Percentiles rank a stretch among this genome's conserved stretches.
These are phyloP conservation scores for Carex littledalei DNA, from an alignment of 176 grass and related monocot species.

Conservation along the genomic window DNA sequence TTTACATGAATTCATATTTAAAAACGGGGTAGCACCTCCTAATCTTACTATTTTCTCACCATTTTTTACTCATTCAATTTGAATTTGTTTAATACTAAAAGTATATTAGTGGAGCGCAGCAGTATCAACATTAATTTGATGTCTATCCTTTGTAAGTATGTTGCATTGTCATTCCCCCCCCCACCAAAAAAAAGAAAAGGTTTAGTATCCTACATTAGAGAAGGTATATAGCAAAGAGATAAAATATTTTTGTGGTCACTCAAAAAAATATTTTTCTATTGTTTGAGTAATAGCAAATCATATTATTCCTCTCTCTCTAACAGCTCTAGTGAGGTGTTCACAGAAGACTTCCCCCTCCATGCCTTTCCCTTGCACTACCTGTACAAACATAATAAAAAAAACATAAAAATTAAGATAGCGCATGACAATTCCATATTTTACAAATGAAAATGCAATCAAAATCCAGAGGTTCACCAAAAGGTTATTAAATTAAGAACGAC, in stretches of 20 bases:
- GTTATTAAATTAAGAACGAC: not conserved
- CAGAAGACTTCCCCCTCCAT: conserved; percentile 29
- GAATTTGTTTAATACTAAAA: not conserved
- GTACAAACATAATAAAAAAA: not conserved
- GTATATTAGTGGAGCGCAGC: not conserved
- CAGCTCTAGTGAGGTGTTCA: conserved; percentile 28
- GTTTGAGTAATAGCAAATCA: not conserved
- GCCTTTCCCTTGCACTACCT: conserved; percentile 18
- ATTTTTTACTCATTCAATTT: not conserved
- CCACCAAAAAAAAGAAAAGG: not conserved
- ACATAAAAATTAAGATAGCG: not conserved
- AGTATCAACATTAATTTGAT: not conserved
- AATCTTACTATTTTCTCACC: not conserved
- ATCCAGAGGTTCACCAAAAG: not conserved
- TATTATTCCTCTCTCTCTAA: conserved; percentile 19
- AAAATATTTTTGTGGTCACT: not conserved
- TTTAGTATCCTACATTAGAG: not conserved
- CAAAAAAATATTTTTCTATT: not conserved
- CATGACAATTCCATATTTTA: not conserved
- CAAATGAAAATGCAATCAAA: not conserved
- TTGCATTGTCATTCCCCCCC: not conserved
- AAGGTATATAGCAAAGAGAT: not conserved
- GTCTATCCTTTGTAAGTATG: no score
- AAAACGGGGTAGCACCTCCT: not conserved
- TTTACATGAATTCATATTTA: no score